Evolutionary conservation across 441 rosid genomes (phyloP).

Genomic region (Metrosideros polymorpha): DNA sequence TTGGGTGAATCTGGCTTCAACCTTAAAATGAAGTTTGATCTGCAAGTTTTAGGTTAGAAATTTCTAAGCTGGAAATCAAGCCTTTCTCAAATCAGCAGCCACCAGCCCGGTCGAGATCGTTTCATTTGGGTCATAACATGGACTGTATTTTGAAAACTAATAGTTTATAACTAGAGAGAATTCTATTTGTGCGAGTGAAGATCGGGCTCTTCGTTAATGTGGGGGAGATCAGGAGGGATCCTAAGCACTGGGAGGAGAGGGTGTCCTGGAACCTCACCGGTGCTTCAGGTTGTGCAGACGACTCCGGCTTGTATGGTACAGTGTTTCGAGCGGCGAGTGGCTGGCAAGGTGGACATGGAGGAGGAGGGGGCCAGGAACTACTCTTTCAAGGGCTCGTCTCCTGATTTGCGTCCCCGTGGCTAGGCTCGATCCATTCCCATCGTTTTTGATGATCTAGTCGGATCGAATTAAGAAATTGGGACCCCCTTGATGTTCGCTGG

Average conservation of each 20-base stretch:
- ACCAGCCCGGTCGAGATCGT: background rate
- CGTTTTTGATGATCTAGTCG: background rate
- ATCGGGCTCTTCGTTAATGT: constrained; percentile 22
- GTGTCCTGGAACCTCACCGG: background rate
- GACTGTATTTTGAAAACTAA: too few relatives aligned
- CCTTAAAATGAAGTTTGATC: too few relatives aligned
- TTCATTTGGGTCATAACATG: background rate
- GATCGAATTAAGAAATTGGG: background rate
- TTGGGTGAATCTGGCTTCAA: too few relatives aligned
- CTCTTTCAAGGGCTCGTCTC: constrained; percentile 27
- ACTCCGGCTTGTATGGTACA: background rate
- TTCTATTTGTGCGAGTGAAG: background rate
- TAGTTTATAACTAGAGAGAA: background rate
- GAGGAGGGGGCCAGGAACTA: background rate
- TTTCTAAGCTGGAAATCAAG: too few relatives aligned
- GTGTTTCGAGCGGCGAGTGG: background rate
- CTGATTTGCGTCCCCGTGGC: constrained; percentile 35
- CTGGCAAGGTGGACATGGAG: background rate
- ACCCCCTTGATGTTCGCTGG: too few relatives aligned
- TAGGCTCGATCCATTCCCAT: constrained; percentile 10
- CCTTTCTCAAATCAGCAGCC: too few relatives aligned
- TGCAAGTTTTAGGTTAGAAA: too few relatives aligned
- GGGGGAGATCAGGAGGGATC: constrained; percentile 3
- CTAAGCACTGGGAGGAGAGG: background rate
- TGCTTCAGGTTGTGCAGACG: background rate